Conservation (phyloP, 2,329 filamentous ascomycete genomes). For the Diaporthe sp. region DNA sequence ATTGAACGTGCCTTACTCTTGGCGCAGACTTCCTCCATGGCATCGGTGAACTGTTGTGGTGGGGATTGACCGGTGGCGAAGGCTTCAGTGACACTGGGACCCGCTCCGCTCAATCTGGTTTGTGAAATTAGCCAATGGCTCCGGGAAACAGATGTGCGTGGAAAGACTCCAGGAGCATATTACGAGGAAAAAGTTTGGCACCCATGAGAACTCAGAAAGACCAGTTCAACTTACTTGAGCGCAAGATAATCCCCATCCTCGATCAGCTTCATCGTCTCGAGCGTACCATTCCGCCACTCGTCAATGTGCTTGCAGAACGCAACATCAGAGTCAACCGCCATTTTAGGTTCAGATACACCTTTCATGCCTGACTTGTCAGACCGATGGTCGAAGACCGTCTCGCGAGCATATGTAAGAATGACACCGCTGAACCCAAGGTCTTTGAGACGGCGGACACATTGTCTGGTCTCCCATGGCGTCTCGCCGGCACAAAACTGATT, state of each 20-base stretch:
- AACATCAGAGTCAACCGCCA: not conserved
- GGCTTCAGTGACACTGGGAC: slow-evolving; percentile 50
- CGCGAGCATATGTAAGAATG: slow-evolving; percentile 65
- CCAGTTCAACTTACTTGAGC: slow-evolving; percentile 47
- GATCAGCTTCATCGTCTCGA: slow-evolving; percentile 46
- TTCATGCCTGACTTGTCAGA: slow-evolving; percentile 39
- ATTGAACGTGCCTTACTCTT: slow-evolving; percentile 51
- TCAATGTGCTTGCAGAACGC: slow-evolving; percentile 48
- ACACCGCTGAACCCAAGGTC: slow-evolving; percentile 63
- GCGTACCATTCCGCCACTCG: slow-evolving; percentile 46
- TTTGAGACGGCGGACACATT: slow-evolving; percentile 54
- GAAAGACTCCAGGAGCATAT: not conserved
- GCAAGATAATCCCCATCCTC: slow-evolving; percentile 49
- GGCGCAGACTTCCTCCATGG: slow-evolving; percentile 51
- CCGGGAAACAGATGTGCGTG: not conserved
- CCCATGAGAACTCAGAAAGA: too few species aligned
- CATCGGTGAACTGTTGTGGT: slow-evolving; percentile 54
- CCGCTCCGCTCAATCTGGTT: slow-evolving; percentile 54
- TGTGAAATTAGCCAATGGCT: not conserved
- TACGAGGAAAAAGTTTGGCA: not conserved
- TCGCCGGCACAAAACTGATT: slow-evolving; percentile 69
- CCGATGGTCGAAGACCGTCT: slow-evolving; percentile 53
- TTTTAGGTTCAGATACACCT: slow-evolving; percentile 30
- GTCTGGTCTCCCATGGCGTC: slow-evolving; percentile 51
- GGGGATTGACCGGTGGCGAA: slow-evolving; percentile 47